Conservation (phyloP, 768 basidiomycete genomes). For the Boletus insuetus region DNA sequence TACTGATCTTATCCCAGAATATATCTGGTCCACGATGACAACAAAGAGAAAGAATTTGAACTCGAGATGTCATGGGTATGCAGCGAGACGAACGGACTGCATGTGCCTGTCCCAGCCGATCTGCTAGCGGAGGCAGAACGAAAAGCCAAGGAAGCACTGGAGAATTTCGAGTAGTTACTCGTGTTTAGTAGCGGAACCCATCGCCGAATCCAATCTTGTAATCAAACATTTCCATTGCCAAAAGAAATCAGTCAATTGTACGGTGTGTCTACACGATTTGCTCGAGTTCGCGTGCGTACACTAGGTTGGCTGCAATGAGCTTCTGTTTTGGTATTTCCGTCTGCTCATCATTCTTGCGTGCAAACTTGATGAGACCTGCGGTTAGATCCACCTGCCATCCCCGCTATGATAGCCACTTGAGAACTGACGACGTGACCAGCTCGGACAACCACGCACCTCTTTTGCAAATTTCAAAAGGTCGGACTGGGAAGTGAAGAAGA, state of each 20-base stretch:
- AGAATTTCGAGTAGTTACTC: slow-evolving; percentile 51
- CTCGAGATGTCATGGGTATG: slow-evolving; percentile 98
- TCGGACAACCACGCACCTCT: slow-evolving; percentile 46
- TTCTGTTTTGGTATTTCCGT: slow-evolving; percentile 84
- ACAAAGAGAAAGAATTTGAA: slow-evolving; percentile 98
- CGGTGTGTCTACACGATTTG: slow-evolving; percentile 71
- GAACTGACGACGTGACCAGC: background rate
- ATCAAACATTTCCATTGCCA: background rate
- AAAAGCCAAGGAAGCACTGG: slow-evolving; percentile 84
- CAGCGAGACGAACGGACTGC: slow-evolving; percentile 74
- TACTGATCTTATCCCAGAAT: slow-evolving; percentile 54
- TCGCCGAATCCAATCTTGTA: slow-evolving; percentile 9
- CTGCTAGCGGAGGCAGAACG: slow-evolving; percentile 81
- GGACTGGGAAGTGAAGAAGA: slow-evolving; percentile 85
- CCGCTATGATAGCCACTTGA: slow-evolving; percentile 46
- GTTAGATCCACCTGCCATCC: slow-evolving; percentile 82
- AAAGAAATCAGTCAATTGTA: background rate
- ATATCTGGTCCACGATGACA: slow-evolving; percentile 95
- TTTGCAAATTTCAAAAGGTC: slow-evolving; percentile 84
- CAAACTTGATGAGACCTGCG: slow-evolving; percentile 69
- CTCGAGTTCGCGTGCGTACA: slow-evolving; percentile 85
- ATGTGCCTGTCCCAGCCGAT: slow-evolving; percentile 83
- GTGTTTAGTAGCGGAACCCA: slow-evolving; percentile 20
- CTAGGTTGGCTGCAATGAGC: slow-evolving; percentile 72
- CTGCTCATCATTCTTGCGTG: slow-evolving; percentile 77